Evolutionary conservation across 768 basidiomycete genomes (phyloP).

Genomic region (Brasilioporus rufonigricans): DNA sequence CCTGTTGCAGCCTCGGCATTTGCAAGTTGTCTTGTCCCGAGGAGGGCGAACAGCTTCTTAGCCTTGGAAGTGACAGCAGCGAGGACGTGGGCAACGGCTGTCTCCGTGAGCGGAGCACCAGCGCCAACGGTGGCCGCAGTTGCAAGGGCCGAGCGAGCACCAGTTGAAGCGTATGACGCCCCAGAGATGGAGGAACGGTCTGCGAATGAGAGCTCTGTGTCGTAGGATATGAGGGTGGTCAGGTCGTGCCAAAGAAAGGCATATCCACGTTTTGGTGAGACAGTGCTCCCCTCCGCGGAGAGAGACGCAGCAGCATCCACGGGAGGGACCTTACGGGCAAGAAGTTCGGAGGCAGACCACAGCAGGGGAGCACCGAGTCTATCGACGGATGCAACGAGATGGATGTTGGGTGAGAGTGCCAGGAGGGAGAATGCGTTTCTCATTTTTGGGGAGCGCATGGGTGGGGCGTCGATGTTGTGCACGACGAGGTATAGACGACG

Average conservation of each 20-base stretch:
- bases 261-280: constrained; percentile 46
- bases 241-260: constrained; percentile 88
- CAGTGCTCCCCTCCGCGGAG: background rate
- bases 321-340: constrained; percentile 45
- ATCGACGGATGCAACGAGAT: constrained; percentile 83
- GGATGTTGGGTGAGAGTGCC: constrained; percentile 71
- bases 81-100: constrained; percentile 76
- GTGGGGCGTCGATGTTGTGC: constrained; percentile 84
- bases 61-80: constrained; percentile 87
- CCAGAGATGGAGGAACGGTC: constrained; percentile 64
- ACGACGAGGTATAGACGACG: constrained; percentile 72
- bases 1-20: constrained; percentile 36
- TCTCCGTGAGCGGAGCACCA: constrained; percentile 60
- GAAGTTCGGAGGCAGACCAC: constrained; percentile 71
- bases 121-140: constrained; percentile 30
- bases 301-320: background rate
- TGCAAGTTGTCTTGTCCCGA: constrained; percentile 68
- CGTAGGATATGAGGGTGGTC: constrained; percentile 82
- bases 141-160: constrained; percentile 24
- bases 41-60: constrained; percentile 72
- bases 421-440: constrained; percentile 70
- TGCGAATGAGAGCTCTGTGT: constrained; percentile 67
- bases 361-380: constrained; percentile 80
- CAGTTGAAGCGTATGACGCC: constrained; percentile 37
- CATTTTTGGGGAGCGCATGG: constrained; percentile 61